Evolutionary conservation across 768 basidiomycete species (phyloP).

Genomic region (Naematelia aurantialba): DNA sequence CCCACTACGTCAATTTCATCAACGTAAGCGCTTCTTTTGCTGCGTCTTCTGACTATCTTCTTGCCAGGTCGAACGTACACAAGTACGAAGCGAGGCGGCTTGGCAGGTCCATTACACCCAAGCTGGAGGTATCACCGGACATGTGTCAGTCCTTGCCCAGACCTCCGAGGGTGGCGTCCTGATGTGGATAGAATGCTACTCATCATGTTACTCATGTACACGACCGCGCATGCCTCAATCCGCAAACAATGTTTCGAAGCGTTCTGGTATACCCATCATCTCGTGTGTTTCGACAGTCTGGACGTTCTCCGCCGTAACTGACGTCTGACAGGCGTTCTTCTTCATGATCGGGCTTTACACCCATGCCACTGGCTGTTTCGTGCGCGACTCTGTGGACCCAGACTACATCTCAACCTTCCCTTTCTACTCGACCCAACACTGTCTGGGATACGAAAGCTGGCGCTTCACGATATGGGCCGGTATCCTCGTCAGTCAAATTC

Average conservation of each 20-base stretch:
- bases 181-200: conserved; percentile 63
- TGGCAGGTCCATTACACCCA: conserved; percentile 83
- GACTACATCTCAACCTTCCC: conserved; percentile 69
- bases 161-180: not conserved
- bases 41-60: not conserved
- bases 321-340: conserved; percentile 18
- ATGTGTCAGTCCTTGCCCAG: conserved; percentile 55
- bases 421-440: conserved; percentile 81
- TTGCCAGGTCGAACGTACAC: conserved; percentile 34
- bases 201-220: conserved; percentile 88
- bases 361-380: conserved; percentile 82
- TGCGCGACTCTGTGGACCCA: conserved; percentile 76
- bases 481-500: conserved; percentile 54
- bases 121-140: conserved; percentile 87
- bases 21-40: conserved; percentile 17
- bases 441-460: conserved; percentile 88
- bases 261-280: conserved; percentile 94
- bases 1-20: conserved; percentile 59
- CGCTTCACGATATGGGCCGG: conserved; percentile 85
- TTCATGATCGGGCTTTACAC: conserved; percentile 59
- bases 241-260: conserved; percentile 86
- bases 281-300: conserved; percentile 13
- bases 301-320: not conserved
- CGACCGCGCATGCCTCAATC: conserved; percentile 83
- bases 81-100: conserved; percentile 74